Evolutionary conservation across 305 asterid species (phyloP), one percentile per base, ranked within the genome.

Genomic region (Nicotiana rustica): DNA sequence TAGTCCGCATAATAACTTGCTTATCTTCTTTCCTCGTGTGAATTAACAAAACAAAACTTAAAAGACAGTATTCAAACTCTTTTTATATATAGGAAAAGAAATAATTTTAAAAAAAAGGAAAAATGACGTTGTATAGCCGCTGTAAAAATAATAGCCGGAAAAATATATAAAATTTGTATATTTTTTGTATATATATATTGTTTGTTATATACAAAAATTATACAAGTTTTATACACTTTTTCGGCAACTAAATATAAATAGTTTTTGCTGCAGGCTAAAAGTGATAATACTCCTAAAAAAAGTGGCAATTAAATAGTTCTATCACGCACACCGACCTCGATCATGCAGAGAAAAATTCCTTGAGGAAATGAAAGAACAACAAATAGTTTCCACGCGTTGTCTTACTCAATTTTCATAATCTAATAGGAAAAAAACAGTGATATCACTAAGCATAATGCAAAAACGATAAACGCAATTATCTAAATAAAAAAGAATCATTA

Each of bases 1-100:
- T 49, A 13, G 79, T 73, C 41, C 79, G 79, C 79, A 73, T 49
- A 62, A 35, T 71, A 49, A 49, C 0, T 73, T 73, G 44, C 79
- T 49, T 73, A 14, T 73, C 25, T 73, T 49, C 65, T 71, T 71
- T 44, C 29, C 19, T 71, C 0, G 1, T 0, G 14, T 12, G 41
- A 29, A 65, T 25, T 25, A 64, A 1, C 10, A 64, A 25, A 64
- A 7, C 8, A 3, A 25, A 64, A 35, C 6, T 25, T 64, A 25
- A 1, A 64, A 10, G 38, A 25, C 7, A 1, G 2, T 12, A 4
- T 64, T 8, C 49, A 41, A 8, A 41, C 49, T 41, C 12, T 31
- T 64, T 64, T 25, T 64, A 3, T 12, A 61, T 61, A 19, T 13
- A 13, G 18, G 1, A 13, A 1, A 25, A 12, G 3, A 61, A 8